Evolutionary conservation across 306 rosid species (phyloP).

Genomic region (Medicago lupulina): DNA sequence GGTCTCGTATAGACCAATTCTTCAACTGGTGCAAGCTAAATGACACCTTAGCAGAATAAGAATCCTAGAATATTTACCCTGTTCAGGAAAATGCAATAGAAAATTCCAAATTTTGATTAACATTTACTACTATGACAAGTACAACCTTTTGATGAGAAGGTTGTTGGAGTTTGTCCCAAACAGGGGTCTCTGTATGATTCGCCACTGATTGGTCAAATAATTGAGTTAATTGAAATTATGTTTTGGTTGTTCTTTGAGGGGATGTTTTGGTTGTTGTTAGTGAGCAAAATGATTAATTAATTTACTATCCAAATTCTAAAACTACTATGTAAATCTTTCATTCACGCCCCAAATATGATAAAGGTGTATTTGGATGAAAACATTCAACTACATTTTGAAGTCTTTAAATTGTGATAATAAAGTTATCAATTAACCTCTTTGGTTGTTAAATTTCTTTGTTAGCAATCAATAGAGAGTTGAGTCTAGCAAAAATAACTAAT

Average conservation of each 20-base stretch:
- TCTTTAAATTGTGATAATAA: too few species aligned
- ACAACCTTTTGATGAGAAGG: constrained; percentile 41
- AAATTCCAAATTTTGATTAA: constrained; percentile 36
- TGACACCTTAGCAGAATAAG: too few species aligned
- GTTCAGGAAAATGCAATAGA: constrained; percentile 24
- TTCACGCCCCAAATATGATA: background rate
- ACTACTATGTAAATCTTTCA: constrained; percentile 25
- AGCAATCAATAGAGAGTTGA: too few species aligned
- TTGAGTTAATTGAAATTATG: constrained; percentile 39
- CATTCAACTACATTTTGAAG: too few species aligned
- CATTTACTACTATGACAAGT: constrained; percentile 41
- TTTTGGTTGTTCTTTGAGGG: constrained; percentile 44
- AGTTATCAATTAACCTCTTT: too few species aligned
- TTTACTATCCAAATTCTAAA: constrained; percentile 13
- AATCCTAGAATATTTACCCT: constrained; percentile 26
- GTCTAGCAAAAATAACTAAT: too few species aligned
- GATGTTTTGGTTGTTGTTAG: constrained; percentile 43
- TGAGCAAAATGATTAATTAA: background rate
- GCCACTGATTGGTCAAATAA: constrained; percentile 42
- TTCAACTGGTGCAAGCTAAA: too few species aligned
- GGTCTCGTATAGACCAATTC: too few species aligned
- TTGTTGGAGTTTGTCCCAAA: constrained; percentile 46
- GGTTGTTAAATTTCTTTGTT: too few species aligned
- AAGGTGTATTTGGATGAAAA: background rate
- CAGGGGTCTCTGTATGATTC: constrained; percentile 39